phyloP scores from a whole-genome alignment of 2,329 filamentous ascomycete genomes.

The Paraconiothyrium brasiliense region DNA sequence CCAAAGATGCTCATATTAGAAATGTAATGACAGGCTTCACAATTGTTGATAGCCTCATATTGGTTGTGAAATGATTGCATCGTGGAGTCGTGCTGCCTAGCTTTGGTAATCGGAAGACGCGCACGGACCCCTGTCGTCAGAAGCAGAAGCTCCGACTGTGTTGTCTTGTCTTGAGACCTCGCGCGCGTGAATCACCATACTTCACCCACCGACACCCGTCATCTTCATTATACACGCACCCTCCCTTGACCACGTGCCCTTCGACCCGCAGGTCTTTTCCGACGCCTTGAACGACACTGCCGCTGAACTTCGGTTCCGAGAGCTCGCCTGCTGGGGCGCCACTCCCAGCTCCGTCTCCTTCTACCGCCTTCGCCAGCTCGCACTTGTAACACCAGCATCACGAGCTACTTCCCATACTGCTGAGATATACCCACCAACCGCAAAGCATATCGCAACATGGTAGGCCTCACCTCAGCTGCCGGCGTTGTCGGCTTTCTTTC shows the following conservation, averaged over 20 bases:
- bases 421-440: constrained; percentile 19
- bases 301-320: constrained; percentile 24
- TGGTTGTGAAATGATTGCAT: too few species aligned
- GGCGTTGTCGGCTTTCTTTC: constrained; percentile 95
- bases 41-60: too few species aligned
- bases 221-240: constrained; percentile 41
- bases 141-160: constrained; percentile 13
- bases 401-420: constrained; percentile 25
- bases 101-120: constrained; percentile 12
- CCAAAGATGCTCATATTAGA: not conserved
- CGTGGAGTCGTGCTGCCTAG: constrained; percentile 7
- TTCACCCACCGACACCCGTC: constrained; percentile 40
- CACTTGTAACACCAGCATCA: constrained; percentile 33
- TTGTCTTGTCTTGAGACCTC: constrained; percentile 10
- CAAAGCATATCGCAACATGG: constrained; percentile 67
- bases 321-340: constrained; percentile 41
- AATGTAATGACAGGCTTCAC: not conserved
- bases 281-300: constrained; percentile 25
- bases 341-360: constrained; percentile 50
- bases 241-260: constrained; percentile 43
- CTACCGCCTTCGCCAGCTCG: constrained; percentile 44
- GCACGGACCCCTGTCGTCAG: constrained; percentile 17
- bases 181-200: constrained; percentile 21
- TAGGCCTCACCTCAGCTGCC: constrained; percentile 90
- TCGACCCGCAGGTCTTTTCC: constrained; percentile 31